Base-by-base conservation (phyloP, 805 yeast genomes). In the Lachancea lanzarotensis region DNA sequence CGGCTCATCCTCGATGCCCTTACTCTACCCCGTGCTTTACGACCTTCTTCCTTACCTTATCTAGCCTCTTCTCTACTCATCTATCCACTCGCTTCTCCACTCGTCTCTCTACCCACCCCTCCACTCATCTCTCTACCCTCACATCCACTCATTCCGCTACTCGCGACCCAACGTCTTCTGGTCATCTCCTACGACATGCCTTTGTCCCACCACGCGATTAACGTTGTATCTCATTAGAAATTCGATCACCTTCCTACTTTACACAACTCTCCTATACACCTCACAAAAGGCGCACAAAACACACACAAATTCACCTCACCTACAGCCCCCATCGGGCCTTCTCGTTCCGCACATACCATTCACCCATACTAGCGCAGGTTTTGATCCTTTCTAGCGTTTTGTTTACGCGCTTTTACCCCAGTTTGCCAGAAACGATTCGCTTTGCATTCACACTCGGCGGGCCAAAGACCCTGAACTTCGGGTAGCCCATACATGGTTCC, bases 401-500 rank as follows among this genome's bases (percentile, higher is more conserved):
- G 4, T 22, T 8, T 8, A 22, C 25, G 25, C 25, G 25, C 25
- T 22, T 22, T 8, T 22, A 6, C 25, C 25, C 25, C 25, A 22
- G 25, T 22, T 22, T 22, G 31, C 13, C 15, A 7, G 11, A 29
- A 6, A 29, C 31, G 31, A 29, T 13, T 13, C 13, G 31, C 31
- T 16, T 16, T 17, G 37, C 25, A 12, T 22, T 25, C 26, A 25
- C 15, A 32, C 17, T 4, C 25, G 8, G 8, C 25, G 25, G 25
- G 25, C 25, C n/a, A n/a, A 22, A 22, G 25, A 22, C 25, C 25
- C 25, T 22, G 25, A 22, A 22, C 8, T 12, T 32, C 17, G 20
- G 19, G 19, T 16, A 19, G 20, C 25, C 25, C 7, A 20, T 20
- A 36, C 30, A 47, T 47, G 29, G 52, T 49, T 35, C 40, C 3